Evolutionary conservation across 1,284 basidiomycete genomes (phyloP).

Genomic region (Leccinum fallax): DNA sequence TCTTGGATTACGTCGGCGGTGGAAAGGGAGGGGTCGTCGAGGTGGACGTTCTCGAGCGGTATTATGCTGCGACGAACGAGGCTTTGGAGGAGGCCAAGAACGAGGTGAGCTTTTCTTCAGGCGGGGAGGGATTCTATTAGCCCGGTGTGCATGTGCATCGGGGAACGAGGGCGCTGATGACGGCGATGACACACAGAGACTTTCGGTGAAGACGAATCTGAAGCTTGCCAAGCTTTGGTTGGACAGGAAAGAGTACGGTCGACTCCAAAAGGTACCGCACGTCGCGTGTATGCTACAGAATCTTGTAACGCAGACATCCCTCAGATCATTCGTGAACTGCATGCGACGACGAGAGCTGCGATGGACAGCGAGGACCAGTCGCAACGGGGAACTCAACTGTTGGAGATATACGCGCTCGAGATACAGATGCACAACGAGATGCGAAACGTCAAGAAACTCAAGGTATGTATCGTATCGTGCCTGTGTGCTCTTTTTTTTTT

Average conservation of each 20-base stretch:
- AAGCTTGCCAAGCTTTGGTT: constrained; percentile 98
- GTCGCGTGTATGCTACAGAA: not conserved
- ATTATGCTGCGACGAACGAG: constrained; percentile 92
- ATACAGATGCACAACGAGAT: constrained; percentile 99
- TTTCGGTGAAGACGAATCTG: constrained; percentile 94
- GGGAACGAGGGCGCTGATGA: not conserved
- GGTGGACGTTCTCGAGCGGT: constrained; percentile 88
- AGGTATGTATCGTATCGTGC: constrained; percentile 49
- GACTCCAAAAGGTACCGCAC: constrained; percentile 72
- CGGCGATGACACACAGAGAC: constrained; percentile 53
- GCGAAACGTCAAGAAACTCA: constrained; percentile 93
- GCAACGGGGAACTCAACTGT: constrained; percentile 86
- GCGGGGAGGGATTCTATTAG: not conserved
- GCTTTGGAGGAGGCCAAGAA: constrained; percentile 94
- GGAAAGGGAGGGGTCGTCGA: constrained; percentile 84
- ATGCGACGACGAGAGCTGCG: constrained; percentile 61
- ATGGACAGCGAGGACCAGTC: constrained; percentile 82
- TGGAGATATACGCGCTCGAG: constrained; percentile 98
- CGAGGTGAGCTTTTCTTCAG: constrained; percentile 61
- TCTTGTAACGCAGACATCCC: not conserved
- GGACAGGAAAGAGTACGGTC: constrained; percentile 88
- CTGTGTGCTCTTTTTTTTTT: not conserved
- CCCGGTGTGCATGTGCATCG: no score
- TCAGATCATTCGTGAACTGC: constrained; percentile 75
- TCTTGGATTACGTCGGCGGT: constrained; percentile 97